phyloP scores from a whole-genome alignment of 352 stramenopile species.

The Elongisporangium undulatum region DNA sequence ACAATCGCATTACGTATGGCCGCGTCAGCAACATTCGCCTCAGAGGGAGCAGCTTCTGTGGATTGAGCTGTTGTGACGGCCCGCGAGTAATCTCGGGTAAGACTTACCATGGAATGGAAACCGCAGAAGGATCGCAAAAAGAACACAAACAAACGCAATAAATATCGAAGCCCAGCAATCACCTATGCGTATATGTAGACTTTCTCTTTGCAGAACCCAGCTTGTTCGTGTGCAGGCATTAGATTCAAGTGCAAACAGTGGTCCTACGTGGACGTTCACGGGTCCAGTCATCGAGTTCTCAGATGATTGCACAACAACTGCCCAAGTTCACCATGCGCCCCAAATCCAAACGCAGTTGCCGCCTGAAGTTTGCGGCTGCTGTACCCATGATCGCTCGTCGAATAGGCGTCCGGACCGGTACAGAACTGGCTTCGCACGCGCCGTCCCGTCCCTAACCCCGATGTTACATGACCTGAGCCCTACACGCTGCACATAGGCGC shows the following conservation, averaged over 20 bases:
- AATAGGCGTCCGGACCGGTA: not conserved
- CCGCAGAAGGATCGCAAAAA: not conserved
- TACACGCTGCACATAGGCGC: not conserved
- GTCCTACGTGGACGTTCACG: not conserved
- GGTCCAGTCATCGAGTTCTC: not conserved
- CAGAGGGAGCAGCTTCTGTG: not conserved
- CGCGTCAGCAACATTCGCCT: not conserved
- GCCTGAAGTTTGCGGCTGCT: not conserved
- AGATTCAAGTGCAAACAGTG: not conserved
- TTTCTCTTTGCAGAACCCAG: not conserved
- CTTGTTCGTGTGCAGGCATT: not conserved
- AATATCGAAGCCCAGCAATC: not conserved
- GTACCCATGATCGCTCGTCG: not conserved
- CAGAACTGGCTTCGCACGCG: not conserved
- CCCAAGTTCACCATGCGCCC: not conserved
- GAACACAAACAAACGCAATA: not conserved
- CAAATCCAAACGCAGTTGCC: not conserved
- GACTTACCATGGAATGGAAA: not conserved
- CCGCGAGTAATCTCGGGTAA: not conserved
- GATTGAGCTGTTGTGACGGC: not conserved
- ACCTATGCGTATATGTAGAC: not conserved
- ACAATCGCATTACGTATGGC: not conserved
- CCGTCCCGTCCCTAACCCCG: not conserved
- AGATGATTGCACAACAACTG: not conserved
- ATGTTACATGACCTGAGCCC: not conserved